Conservation (phyloP, 768 basidiomycete species). For the Suillus spraguei region DNA sequence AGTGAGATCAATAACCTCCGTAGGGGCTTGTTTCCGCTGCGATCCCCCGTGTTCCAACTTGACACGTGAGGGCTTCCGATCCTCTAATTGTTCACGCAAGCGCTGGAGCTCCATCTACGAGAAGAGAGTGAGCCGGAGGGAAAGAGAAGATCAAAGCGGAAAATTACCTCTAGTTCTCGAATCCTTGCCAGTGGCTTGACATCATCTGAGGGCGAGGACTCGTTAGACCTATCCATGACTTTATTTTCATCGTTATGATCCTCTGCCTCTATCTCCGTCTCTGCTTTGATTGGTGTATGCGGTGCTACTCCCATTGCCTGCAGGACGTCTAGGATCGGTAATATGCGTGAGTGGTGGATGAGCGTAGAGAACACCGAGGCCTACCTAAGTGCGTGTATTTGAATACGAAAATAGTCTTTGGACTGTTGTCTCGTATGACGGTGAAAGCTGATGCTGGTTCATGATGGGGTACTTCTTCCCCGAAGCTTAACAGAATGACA, state of each 20-base stretch:
- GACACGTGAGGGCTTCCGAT: conserved; percentile 21
- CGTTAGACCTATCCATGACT: background rate
- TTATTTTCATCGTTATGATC: background rate
- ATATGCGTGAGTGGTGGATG: background rate
- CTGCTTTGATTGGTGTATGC: conserved; percentile 8
- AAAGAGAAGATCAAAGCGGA: background rate
- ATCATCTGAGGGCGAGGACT: background rate
- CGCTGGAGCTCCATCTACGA: conserved; percentile 23
- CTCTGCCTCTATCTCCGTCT: background rate
- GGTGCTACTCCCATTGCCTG: conserved; percentile 24
- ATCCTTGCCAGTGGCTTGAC: conserved; percentile 1
- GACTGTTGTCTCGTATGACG: conserved; percentile 1
- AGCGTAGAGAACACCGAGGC: conserved; percentile 1
- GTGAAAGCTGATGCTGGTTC: rapidly evolving
- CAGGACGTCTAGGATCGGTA: conserved; percentile 16
- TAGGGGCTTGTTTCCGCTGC: background rate
- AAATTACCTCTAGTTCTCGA: background rate
- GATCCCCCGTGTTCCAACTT: conserved; percentile 16
- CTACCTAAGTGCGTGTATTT: conserved; percentile 20
- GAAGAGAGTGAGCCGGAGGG: background rate
- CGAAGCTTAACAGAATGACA: conserved; percentile 17
- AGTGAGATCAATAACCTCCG: background rate
- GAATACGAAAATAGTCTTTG: conserved; percentile 20
- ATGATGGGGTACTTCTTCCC: background rate
- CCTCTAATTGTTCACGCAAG: conserved; percentile 19